phyloP scores from a whole-genome alignment of 805 yeast species.

The Phaffomyces opuntiae region DNA sequence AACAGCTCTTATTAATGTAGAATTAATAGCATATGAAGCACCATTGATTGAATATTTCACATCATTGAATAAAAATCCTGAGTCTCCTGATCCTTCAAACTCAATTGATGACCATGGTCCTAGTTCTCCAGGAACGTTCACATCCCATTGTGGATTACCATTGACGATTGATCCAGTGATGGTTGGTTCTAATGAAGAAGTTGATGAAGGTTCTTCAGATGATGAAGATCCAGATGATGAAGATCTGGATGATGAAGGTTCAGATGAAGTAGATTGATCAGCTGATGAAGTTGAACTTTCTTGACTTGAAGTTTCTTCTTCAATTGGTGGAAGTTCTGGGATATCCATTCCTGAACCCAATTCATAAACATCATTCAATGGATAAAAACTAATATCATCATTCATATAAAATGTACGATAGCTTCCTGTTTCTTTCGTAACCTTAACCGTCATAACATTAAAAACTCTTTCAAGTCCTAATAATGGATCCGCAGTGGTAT shows the following conservation, averaged over 20 bases:
- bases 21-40: neutral
- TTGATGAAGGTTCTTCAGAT: neutral
- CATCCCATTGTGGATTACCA: conserved; percentile 3
- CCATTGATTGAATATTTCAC: neutral
- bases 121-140: neutral
- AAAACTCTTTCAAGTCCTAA: neutral
- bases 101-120: conserved; percentile 1
- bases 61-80: neutral
- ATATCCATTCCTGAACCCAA: neutral
- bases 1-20: neutral
- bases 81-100: neutral
- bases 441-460: neutral
- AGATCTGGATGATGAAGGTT: neutral
- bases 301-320: neutral
- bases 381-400: neutral
- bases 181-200: neutral
- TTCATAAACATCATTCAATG: neutral
- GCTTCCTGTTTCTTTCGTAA: neutral
- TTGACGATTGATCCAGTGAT: neutral
- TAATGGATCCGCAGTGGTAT: neutral
- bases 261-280: neutral
- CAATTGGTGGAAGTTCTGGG: neutral
- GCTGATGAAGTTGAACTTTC: neutral
- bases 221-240: neutral
- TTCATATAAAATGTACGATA: neutral